Conservation (phyloP, 768 basidiomycete species). For the Leccinum subtestaceum region DNA sequence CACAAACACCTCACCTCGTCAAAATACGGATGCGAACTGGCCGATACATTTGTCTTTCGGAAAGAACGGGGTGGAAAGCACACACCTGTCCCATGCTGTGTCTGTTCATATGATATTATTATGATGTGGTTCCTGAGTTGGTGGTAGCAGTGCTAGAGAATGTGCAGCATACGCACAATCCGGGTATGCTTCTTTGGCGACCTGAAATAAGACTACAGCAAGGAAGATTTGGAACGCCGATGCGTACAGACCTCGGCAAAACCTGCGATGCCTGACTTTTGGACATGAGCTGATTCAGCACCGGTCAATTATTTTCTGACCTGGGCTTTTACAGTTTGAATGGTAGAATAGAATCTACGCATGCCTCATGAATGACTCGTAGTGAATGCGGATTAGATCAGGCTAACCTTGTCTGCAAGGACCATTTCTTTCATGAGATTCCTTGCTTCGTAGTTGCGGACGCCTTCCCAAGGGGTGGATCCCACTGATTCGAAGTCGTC, state of each 20-base stretch:
- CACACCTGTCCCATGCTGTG: slow-evolving; percentile 87
- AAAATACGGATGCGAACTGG: slow-evolving; percentile 73
- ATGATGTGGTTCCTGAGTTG: slow-evolving; percentile 4
- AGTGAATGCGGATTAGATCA: background rate
- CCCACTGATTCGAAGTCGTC: slow-evolving; percentile 76
- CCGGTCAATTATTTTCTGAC: slow-evolving; percentile 35
- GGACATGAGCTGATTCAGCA: slow-evolving; percentile 5
- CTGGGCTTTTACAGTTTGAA: slow-evolving; percentile 82
- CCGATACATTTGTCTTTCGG: slow-evolving; percentile 8
- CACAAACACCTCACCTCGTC: slow-evolving; percentile 51
- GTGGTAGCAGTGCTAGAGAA: slow-evolving; percentile 2
- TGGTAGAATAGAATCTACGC: slow-evolving; percentile 79
- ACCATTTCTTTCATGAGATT: slow-evolving; percentile 84
- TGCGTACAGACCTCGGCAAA: slow-evolving; percentile 65
- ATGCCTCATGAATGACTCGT: background rate
- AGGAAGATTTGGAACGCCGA: background rate
- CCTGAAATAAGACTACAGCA: slow-evolving; percentile 37
- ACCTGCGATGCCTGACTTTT: slow-evolving; percentile 62
- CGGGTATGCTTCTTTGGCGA: slow-evolving; percentile 83
- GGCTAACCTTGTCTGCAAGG: slow-evolving; percentile 64
- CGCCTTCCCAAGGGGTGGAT: slow-evolving; percentile 85
- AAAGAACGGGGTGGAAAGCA: slow-evolving; percentile 6
- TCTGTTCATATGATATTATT: slow-evolving; percentile 42
- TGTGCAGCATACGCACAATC: slow-evolving; percentile 58
- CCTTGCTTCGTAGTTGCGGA: slow-evolving; percentile 77